These are phyloP conservation scores for Ammopiptanthus mongolicus DNA, from an alignment of 306 rosid species.

Conservation along the genomic window DNA sequence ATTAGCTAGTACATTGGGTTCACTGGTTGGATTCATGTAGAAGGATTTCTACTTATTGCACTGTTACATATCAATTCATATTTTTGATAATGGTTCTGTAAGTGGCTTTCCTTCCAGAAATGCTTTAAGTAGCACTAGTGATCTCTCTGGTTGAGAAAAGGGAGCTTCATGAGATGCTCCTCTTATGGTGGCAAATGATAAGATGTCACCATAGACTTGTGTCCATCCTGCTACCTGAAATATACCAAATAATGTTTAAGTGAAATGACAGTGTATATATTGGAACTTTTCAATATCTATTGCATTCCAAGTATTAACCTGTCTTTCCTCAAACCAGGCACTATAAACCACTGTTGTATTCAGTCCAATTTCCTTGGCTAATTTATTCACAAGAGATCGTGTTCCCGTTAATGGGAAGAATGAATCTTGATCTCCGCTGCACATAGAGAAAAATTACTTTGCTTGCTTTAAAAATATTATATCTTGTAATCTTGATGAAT, in stretches of 20 bases:
- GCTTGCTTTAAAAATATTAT: background rate
- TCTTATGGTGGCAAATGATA: constrained; percentile 39
- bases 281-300: background rate
- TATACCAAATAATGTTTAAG: background rate
- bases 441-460: background rate
- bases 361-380: constrained; percentile 30
- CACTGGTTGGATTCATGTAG: background rate
- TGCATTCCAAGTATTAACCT: constrained; percentile 20
- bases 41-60: background rate
- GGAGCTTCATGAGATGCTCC: constrained; percentile 44
- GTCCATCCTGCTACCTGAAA: constrained; percentile 41
- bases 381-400: constrained; percentile 15
- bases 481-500: too few relatives aligned
- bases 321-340: constrained; percentile 47
- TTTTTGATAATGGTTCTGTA: constrained; percentile 7
- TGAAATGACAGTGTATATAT: background rate
- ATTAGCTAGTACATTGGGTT: background rate
- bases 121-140: constrained; percentile 20
- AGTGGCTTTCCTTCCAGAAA: constrained; percentile 28
- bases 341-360: constrained; percentile 34
- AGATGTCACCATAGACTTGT: constrained; percentile 31
- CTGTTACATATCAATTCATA: background rate
- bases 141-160: constrained; percentile 34
- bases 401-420: constrained; percentile 27
- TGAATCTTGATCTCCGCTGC: constrained; percentile 48